These are phyloP conservation scores for Pythium dissotocum DNA, from an alignment of 352 stramenopile genomes.

Conservation along the genomic window DNA sequence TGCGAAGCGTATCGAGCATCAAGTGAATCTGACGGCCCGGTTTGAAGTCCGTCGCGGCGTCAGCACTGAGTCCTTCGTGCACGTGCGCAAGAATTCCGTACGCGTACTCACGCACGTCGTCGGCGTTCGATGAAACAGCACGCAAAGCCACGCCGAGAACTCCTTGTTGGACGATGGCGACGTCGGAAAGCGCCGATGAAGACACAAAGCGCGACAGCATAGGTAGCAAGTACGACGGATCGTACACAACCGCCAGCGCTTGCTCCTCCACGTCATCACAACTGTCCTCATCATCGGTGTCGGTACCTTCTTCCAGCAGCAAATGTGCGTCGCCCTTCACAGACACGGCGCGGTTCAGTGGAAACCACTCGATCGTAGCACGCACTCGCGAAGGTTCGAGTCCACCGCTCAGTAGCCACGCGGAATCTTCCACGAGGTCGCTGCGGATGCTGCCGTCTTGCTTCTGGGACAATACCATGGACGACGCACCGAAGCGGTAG, in stretches of 20 bases:
- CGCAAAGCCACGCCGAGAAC: slow-evolving; percentile 70
- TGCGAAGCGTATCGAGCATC: slow-evolving; percentile 78
- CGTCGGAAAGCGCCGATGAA: slow-evolving; percentile 60
- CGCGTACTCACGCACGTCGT: slow-evolving; percentile 59
- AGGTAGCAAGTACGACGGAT: slow-evolving; percentile 74
- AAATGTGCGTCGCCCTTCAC: slow-evolving; percentile 37
- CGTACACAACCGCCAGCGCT: slow-evolving; percentile 42
- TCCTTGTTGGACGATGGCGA: slow-evolving; percentile 65
- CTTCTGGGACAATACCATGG: slow-evolving; percentile 25
- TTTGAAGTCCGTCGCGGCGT: slow-evolving; percentile 61
- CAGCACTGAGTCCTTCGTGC: slow-evolving; percentile 67
- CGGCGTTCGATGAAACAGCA: slow-evolving; percentile 61
- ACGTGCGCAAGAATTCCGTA: slow-evolving; percentile 77
- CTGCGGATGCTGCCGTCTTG: slow-evolving; percentile 27
- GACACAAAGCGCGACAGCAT: slow-evolving; percentile 81
- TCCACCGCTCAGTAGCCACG: slow-evolving; percentile 64
- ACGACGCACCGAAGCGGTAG: slow-evolving; percentile 73
- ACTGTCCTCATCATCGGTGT: slow-evolving; percentile 28
- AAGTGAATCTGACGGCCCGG: slow-evolving; percentile 76
- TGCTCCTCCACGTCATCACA: slow-evolving; percentile 15
- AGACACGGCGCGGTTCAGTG: slow-evolving; percentile 39
- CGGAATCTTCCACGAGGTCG: slow-evolving; percentile 66
- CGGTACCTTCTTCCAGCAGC: slow-evolving; percentile 9
- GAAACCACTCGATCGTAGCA: slow-evolving; percentile 71
- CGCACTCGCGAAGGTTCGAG: slow-evolving; percentile 65